Conservation (phyloP, 441 rosid genomes). For the Adansonia rubrostipa region DNA sequence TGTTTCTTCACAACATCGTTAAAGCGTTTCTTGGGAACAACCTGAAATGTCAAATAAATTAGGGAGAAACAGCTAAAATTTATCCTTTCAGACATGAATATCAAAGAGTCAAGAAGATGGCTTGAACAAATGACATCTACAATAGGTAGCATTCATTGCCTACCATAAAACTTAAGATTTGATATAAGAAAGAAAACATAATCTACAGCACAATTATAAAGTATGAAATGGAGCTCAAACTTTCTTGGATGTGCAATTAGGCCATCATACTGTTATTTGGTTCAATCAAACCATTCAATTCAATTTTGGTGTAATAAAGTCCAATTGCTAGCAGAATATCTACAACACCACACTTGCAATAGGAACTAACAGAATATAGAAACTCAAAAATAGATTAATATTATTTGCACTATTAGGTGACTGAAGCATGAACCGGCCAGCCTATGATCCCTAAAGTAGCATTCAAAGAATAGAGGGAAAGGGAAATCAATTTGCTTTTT, state of each 20-base stretch:
- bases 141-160: neutral
- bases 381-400: neutral
- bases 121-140: neutral
- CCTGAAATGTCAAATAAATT: conserved; percentile 48
- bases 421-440: neutral
- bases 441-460: conserved; percentile 13
- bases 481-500: neutral
- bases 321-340: conserved; percentile 11
- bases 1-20: conserved; percentile 58
- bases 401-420: conserved; percentile 3
- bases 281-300: neutral
- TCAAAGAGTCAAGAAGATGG: neutral
- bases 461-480: neutral
- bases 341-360: conserved; percentile 1
- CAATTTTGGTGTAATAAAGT: neutral
- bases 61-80: neutral
- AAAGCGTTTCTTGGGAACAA: conserved; percentile 75
- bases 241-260: neutral
- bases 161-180: neutral
- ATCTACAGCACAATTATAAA: neutral
- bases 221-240: neutral
- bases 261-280: neutral
- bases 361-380: conserved; percentile 6
- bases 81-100: conserved; percentile 3
- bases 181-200: conserved; percentile 10